Evolutionary conservation across 352 stramenopile genomes (phyloP), one percentile per base, ranked within the genome.

Genomic region (Phytophthora melonis): DNA sequence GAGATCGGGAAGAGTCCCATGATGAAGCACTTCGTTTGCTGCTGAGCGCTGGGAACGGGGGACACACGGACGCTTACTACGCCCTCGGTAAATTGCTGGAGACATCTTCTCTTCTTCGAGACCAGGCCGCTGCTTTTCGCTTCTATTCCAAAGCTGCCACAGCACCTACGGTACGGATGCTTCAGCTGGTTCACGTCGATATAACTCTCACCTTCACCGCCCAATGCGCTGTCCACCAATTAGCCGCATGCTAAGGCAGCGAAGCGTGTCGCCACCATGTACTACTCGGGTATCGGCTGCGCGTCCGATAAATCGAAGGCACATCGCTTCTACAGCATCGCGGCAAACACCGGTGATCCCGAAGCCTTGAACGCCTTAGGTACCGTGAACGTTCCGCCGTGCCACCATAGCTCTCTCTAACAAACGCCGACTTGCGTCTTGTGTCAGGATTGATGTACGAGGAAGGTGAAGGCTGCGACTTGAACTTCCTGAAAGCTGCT

Each of bases 291-390:
- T 2, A 79, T 90, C 45, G 84, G 80, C 30, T 84, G 80, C 68
- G 61, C 70, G 5, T 52, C 75, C 3, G 77, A 93, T 74, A 91
- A 90, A 56, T 60, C 60, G 16, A 83, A 83, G 49, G 80, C 87
- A 9, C 80, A 88, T 63, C 67, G 55, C 16, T 84, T 90, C 32
- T 94, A 94, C 60, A 61, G 63, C 0, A 81, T 93, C 39, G 88
- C 88, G 55, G 87, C 83, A 16, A 66, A 72, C 7, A 73, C 65
- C 8, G 82, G 78, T 11, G 84, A 96, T 34, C 63, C 78, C 3
- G 85, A 92, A 30, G 83, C 87, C 5, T 75, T 94, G 52, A 96
- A 94, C 57, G 82, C 89, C 18, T 77, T 94, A 13, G 86, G 87
- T 92, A 76, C 3, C 57, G 50, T 18, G 39, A 6, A 10, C 45